Base-by-base conservation (phyloP, 768 basidiomycete genomes). In the Leccinellum albellum region DNA sequence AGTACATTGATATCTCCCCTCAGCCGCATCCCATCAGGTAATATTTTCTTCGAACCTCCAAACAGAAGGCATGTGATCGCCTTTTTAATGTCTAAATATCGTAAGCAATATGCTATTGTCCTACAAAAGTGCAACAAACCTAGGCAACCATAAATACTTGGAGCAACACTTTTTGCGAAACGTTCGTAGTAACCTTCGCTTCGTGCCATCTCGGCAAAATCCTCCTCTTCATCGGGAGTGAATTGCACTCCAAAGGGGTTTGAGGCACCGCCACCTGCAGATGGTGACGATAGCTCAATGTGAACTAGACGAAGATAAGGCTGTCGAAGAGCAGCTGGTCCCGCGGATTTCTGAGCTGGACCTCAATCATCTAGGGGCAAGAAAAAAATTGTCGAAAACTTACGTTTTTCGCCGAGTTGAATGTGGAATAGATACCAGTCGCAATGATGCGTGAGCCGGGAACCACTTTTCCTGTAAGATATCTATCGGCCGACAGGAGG, bases 1-100 rank as follows among this genome's bases (percentile, higher is more conserved):
- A 99, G 76, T 20, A 99, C 97, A 70, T 99, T 99, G 70, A 99
- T 98, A 69, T 99, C 97, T 12, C 97, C 97, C 69, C 97, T 82
- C 42, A 99, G 74, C 31, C 97, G 82, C 92, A 98, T 95, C 9
- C 97, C 95, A 70, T 99, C 97, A 8, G 97, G 97, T 6, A 99
- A 75, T 50, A 97, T 79, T 74, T 99, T 99, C 77, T 94, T 98
- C 20, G 94, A 95, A 6, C 97, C 97, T 28, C 97, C 97, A 64
- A 98, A 94, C 7, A 99, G 77, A n/a, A 99, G 77, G 71, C 96
- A 98, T 0, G 91, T 84, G 50, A 99, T 94, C 5, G 97, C 93
- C 63, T 98, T 99, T 76, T 98, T 99, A 66, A 98, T 98, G 70
- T 99, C 97, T 96, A 51, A 31, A 21, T n/a, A 23, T 45, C 17